These are phyloP conservation scores for Aquilaria malaccensis DNA, from an alignment of 345 rosid genomes.

Conservation along the genomic window DNA sequence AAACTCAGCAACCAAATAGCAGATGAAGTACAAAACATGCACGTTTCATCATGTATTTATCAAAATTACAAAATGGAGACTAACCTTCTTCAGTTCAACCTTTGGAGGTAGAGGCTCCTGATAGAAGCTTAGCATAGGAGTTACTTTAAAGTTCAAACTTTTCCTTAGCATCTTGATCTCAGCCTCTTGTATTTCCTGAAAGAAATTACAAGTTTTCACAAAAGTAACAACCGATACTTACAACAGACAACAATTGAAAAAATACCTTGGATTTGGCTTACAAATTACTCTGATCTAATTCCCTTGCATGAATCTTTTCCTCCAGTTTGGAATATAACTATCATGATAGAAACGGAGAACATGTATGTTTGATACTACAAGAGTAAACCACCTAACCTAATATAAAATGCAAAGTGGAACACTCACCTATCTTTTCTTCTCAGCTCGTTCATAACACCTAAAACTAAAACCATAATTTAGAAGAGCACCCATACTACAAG, in stretches of 20 bases:
- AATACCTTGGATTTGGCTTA: slow-evolving; percentile 93
- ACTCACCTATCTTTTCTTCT: too few species aligned
- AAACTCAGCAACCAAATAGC: too few species aligned
- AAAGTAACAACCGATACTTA: not conserved
- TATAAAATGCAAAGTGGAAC: not conserved
- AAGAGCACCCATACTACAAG: too few species aligned
- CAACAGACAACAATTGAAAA: slow-evolving; percentile 4
- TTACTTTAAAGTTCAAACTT: slow-evolving; percentile 65
- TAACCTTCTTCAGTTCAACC: slow-evolving; percentile 85
- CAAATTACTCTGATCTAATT: slow-evolving; percentile 62
- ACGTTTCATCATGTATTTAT: not conserved
- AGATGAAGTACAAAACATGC: too few species aligned
- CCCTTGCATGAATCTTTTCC: slow-evolving; percentile 97
- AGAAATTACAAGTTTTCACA: slow-evolving; percentile 9
- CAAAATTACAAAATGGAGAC: slow-evolving; percentile 6
- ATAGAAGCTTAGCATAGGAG: slow-evolving; percentile 39
- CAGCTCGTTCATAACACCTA: too few species aligned
- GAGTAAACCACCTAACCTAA: slow-evolving; percentile 2
- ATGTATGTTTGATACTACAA: not conserved
- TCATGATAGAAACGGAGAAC: slow-evolving; percentile 9
- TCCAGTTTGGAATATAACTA: slow-evolving; percentile 92
- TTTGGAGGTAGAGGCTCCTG: slow-evolving; percentile 89
- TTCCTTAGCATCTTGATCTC: slow-evolving; percentile 88
- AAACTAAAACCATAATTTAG: too few species aligned
- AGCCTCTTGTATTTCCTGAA: slow-evolving; percentile 93